These are phyloP conservation scores for Eucalyptus erythrocorys DNA, from an alignment of 345 rosid genomes.

Conservation along the genomic window DNA sequence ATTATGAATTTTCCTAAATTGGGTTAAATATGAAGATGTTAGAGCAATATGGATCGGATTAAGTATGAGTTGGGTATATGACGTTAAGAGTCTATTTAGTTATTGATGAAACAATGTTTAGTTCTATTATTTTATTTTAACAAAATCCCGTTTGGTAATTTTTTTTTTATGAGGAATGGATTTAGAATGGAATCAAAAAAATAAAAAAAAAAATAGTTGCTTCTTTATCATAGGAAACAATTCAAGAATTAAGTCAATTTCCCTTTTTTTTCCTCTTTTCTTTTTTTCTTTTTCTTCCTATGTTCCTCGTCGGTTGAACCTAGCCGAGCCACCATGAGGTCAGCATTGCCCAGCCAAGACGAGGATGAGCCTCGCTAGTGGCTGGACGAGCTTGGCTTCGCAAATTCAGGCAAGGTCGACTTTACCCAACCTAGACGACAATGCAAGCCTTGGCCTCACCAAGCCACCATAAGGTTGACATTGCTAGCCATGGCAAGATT, in stretches of 20 bases:
- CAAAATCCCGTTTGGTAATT: accelerated
- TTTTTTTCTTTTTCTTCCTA: too few relatives aligned
- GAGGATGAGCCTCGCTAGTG: accelerated
- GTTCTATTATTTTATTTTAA: accelerated
- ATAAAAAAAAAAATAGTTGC: accelerated
- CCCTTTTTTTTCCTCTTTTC: accelerated
- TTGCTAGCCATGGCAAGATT: too few relatives aligned
- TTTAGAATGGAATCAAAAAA: accelerated
- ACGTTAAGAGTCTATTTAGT: accelerated
- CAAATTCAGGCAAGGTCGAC: accelerated
- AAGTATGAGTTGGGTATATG: too few relatives aligned
- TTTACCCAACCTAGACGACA: accelerated
- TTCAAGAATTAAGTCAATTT: too few relatives aligned
- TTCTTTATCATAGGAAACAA: accelerated
- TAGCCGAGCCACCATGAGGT: accelerated
- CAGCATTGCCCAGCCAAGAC: accelerated
- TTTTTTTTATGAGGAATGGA: accelerated
- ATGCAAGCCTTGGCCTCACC: accelerated
- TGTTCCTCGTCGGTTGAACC: accelerated
- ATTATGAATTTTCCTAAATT: too few relatives aligned
- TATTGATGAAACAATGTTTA: accelerated
- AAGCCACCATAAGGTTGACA: accelerated
- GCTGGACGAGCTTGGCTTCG: accelerated
- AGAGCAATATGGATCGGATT: too few relatives aligned
- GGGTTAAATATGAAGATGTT: too few relatives aligned